phyloP scores from a whole-genome alignment of 2,329 filamentous ascomycete genomes.

The Claviceps humidiphila region DNA sequence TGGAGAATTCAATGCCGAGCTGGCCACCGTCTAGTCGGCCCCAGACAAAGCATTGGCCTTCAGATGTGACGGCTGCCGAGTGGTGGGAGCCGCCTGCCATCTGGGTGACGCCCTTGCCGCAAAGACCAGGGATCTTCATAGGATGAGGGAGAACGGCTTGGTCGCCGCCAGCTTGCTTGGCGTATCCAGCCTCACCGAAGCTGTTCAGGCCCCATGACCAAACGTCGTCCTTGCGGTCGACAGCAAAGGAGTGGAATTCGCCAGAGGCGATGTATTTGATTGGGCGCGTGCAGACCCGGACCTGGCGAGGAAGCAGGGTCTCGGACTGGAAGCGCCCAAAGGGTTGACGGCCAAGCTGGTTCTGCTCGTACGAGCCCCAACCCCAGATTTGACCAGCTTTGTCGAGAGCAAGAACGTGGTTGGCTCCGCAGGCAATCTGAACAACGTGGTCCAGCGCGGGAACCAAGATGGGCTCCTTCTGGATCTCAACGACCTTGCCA shows the following conservation, averaged over 20 bases:
- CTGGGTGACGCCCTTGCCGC: slow-evolving; percentile 47
- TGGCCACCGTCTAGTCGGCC: slow-evolving; percentile 42
- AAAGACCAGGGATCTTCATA: slow-evolving; percentile 50
- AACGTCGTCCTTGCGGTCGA: slow-evolving; percentile 56
- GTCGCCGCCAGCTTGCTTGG: slow-evolving; percentile 36
- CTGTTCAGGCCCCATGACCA: slow-evolving; percentile 82
- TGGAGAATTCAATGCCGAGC: slow-evolving; percentile 35
- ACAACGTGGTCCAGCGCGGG: slow-evolving; percentile 53
- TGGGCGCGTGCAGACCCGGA: slow-evolving; percentile 43
- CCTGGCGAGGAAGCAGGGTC: slow-evolving; percentile 45
- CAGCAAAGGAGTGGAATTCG: slow-evolving; percentile 71
- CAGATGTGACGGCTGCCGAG: slow-evolving; percentile 47
- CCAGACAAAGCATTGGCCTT: slow-evolving; percentile 47
- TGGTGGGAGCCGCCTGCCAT: slow-evolving; percentile 65
- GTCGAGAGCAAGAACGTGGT: slow-evolving; percentile 59
- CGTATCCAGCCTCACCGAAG: slow-evolving; percentile 64
- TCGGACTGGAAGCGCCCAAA: slow-evolving; percentile 50
- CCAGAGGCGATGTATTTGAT: slow-evolving; percentile 47
- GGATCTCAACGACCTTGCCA: slow-evolving; percentile 25
- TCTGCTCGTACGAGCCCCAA: slow-evolving; percentile 62
- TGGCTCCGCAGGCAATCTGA: slow-evolving; percentile 51
- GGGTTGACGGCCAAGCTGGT: slow-evolving; percentile 46
- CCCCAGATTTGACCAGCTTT: slow-evolving; percentile 50
- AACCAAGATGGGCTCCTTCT: slow-evolving; percentile 40
- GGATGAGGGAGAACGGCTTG: slow-evolving; percentile 61